Evolutionary conservation across 176 grass and related monocot genomes (phyloP).

Genomic region (Oryza rufipogon): DNA sequence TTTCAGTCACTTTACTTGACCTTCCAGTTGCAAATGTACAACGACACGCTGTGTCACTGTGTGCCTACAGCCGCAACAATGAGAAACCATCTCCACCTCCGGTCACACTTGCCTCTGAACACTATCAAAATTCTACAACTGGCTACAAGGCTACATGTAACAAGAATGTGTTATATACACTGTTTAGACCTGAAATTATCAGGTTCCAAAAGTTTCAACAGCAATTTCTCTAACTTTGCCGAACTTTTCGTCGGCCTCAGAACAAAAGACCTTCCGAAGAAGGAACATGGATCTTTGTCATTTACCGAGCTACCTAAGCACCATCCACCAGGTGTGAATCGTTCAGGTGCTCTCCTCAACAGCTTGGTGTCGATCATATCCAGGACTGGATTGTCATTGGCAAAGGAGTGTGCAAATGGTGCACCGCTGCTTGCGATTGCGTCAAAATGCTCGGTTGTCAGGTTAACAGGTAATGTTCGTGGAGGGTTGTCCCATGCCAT

Average conservation of each 20-base stretch:
- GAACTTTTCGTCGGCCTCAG: conserved; percentile 58
- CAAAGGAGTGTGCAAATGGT: conserved; percentile 69
- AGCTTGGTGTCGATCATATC: conserved; percentile 76
- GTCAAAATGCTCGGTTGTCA: conserved; percentile 65
- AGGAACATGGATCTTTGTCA: conserved; percentile 64
- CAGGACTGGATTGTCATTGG: conserved; percentile 46
- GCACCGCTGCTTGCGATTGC: conserved; percentile 61
- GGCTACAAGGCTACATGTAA: conserved; percentile 44
- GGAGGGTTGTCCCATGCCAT: conserved; percentile 81
- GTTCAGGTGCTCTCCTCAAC: conserved; percentile 44
- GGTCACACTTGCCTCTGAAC: conserved; percentile 3
- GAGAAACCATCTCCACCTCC: conserved; percentile 4
- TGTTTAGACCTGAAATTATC: conserved; percentile 92
- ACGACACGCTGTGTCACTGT: not conserved
- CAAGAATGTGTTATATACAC: conserved; percentile 74
- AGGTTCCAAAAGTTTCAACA: conserved; percentile 75
- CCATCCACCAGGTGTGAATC: conserved; percentile 83
- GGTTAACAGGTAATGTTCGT: conserved; percentile 54
- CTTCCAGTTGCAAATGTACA: conserved; percentile 46
- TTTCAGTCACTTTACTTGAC: conserved; percentile 35
- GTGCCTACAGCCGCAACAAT: conserved; percentile 24
- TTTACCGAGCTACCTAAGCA: conserved; percentile 60
- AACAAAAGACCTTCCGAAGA: conserved; percentile 56
- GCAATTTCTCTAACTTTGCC: conserved; percentile 70
- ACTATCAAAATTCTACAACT: conserved; percentile 42